phyloP scores from a whole-genome alignment of 2,329 filamentous ascomycete genomes.

The Aspergillus glaucus region DNA sequence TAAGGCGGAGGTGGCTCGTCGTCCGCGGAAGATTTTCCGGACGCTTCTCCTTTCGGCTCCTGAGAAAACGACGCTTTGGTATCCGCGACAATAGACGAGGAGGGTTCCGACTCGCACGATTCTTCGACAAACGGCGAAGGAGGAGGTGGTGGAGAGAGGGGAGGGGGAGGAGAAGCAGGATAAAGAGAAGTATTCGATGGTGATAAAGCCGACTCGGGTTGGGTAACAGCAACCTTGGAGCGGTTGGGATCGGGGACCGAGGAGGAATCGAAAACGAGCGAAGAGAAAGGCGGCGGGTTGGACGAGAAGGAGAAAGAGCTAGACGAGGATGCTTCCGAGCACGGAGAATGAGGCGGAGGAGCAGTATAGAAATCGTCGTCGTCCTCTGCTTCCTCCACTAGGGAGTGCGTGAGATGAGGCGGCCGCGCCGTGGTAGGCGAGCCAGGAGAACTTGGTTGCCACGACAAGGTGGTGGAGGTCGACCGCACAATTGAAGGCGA shows the following conservation, averaged over 20 bases:
- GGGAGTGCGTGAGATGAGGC: conserved; percentile 29
- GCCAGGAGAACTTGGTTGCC: conserved; percentile 20
- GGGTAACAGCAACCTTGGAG: conserved; percentile 39
- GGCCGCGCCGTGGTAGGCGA: conserved; percentile 42
- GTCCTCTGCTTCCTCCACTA: conserved; percentile 35
- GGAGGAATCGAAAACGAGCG: conserved; percentile 49
- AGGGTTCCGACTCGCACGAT: conserved; percentile 37
- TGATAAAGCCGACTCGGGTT: conserved; percentile 42
- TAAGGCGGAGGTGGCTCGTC: conserved; percentile 93
- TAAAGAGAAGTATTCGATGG: conserved; percentile 43
- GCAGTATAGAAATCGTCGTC: conserved; percentile 33
- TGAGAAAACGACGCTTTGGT: conserved; percentile 78
- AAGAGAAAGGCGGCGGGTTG: conserved; percentile 58
- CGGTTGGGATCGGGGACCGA: conserved; percentile 34
- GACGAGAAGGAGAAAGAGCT: conserved; percentile 50
- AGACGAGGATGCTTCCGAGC: conserved; percentile 39
- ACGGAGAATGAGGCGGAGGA: conserved; percentile 34
- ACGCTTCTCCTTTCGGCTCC: conserved; percentile 68
- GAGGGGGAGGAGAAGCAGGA: conserved; percentile 43
- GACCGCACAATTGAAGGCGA: conserved; percentile 2
- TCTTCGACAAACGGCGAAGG: conserved; percentile 48
- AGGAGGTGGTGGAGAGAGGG: conserved; percentile 48
- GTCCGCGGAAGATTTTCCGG: conserved; percentile 68
- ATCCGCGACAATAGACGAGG: conserved; percentile 56
- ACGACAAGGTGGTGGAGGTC: conserved; percentile 28